Conservation (phyloP, 2,329 filamentous ascomycete genomes). For the Cladosporium sp. region DNA sequence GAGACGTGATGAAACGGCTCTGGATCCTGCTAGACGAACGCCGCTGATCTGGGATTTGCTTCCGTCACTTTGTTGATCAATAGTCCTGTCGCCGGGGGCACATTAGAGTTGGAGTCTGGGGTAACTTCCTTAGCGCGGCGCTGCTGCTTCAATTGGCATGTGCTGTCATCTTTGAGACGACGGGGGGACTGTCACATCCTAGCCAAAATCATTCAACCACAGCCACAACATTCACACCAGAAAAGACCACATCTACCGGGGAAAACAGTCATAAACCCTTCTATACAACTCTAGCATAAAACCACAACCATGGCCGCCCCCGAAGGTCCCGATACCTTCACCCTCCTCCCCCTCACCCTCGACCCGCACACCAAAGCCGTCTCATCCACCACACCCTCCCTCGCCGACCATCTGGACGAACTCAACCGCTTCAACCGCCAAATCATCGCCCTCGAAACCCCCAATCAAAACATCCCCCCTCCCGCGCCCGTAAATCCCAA, state of each 20-base stretch:
- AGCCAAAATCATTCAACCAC: too few species aligned
- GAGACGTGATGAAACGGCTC: slow-evolving; percentile 10
- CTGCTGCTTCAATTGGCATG: not conserved
- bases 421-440: slow-evolving; percentile 76
- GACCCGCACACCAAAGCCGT: slow-evolving; percentile 79
- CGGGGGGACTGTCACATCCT: too few species aligned
- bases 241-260: not conserved
- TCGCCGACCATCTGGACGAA: slow-evolving; percentile 53
- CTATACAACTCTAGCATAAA: not conserved
- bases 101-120: not conserved
- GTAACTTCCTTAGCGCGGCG: not conserved
- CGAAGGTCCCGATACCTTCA: slow-evolving; percentile 61
- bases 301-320: slow-evolving; percentile 16
- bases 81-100: not conserved
- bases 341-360: slow-evolving; percentile 73
- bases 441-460: slow-evolving; percentile 60
- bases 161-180: slow-evolving; percentile 7
- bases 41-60: not conserved
- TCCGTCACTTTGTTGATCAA: not conserved
- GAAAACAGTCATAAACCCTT: not conserved
- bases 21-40: not conserved
- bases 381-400: slow-evolving; percentile 40
- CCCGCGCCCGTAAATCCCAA: slow-evolving; percentile 91
- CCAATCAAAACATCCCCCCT: slow-evolving; percentile 62
- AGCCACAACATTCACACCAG: too few species aligned